Base-by-base conservation (phyloP, 495 filamentous ascomycete species). In the Aspergillus asperescens region DNA sequence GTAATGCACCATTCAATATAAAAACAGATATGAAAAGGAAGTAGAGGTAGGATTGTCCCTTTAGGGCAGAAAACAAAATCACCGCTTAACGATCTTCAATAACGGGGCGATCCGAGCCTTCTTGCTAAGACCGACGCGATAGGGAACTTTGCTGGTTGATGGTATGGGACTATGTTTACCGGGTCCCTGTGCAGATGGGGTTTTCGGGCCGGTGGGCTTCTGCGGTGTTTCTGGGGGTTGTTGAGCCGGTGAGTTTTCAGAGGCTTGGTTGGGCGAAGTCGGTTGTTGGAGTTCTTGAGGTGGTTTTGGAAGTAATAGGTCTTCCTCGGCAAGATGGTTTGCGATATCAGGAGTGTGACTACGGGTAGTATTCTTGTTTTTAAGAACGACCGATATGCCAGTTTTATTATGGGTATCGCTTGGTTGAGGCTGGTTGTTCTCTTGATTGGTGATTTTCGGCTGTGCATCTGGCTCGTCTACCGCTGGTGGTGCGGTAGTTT, bases 81-180 rank as follows among this genome's bases (percentile, higher is more conserved):
- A 84, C 54, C 81, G 84, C 61, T 76, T 81, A 24, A 87, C 75
- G 25, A 80, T 70, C 57, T 83, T 81, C 48, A 89, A 62, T 54
- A 89, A 65, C 16, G 86, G 81, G 22, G 81, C 76, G 56, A 89
- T 88, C 44, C 81, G 69, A 22, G 79, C 78, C 55, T 78, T 64
- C 48, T 79, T 83, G 66, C 84, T 88, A 32, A 89, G 62, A 4
- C 86, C 86, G 27, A 89, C 84, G 4, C 85, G 72, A 41, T 81
- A 83, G 1, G 77, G 69, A 5, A 82, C 79, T 48, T 80, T 83
- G 37, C 73, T 69, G 22, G 75, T 78, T 27, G 66, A 75, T 2
- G 65, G 61, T 20, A 83, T 70, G 1, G 82, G 79, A 40, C 72
- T 78, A 40, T 77, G 74, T 49, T 71, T 72, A 3, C 55, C 46